Conservation (phyloP, 2,329 filamentous ascomycete species). For the Mariannaea sp. region DNA sequence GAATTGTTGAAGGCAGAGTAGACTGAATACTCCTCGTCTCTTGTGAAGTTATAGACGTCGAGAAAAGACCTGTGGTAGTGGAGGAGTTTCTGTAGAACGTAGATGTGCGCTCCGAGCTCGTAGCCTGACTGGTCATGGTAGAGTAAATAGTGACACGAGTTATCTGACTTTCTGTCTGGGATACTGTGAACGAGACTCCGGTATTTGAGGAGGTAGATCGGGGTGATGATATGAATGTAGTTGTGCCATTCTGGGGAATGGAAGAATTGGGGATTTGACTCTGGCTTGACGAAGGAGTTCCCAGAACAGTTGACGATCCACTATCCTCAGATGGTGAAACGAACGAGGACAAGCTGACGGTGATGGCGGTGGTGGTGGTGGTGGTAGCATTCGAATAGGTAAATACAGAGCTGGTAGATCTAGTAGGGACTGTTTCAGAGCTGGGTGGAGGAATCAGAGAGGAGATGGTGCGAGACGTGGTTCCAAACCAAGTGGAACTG, state of each 20-base stretch:
- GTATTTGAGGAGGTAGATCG: neutral
- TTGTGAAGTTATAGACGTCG: neutral
- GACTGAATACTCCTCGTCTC: neutral
- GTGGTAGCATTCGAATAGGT: neutral
- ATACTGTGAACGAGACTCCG: neutral
- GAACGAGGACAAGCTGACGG: neutral
- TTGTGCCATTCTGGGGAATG: conserved; percentile 2
- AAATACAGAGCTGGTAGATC: neutral
- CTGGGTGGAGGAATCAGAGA: neutral
- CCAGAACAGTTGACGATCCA: neutral
- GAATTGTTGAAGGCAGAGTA: neutral
- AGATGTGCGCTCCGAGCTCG: conserved; percentile 10
- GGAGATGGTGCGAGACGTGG: neutral
- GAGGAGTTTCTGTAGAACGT: conserved; percentile 4
- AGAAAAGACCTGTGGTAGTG: neutral
- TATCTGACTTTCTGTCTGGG: neutral
- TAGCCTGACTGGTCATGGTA: conserved; percentile 18
- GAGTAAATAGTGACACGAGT: conserved; percentile 19
- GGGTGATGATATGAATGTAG: neutral
- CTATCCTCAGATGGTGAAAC: neutral
- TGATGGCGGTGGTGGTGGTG: too few relatives aligned
- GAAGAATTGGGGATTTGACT: neutral
- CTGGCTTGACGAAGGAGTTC: neutral
- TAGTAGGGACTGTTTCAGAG: neutral
- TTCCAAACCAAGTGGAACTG: neutral